These are phyloP conservation scores for Penicillium salamii DNA, from an alignment of 495 filamentous ascomycete genomes.

Conservation along the genomic window DNA sequence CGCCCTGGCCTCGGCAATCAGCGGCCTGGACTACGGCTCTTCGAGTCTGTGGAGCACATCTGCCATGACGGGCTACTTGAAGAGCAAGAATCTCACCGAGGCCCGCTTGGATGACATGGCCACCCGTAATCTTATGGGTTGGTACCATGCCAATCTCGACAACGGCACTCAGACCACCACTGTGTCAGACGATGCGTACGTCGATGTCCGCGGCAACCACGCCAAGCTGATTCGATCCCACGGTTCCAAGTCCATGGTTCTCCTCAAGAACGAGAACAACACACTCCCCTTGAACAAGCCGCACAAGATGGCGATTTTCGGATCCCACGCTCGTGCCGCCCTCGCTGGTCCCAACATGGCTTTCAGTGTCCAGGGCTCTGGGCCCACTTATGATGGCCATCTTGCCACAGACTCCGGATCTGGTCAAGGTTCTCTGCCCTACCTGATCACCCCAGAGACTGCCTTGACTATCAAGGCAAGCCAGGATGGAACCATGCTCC, in stretches of 20 bases:
- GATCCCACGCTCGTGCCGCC: constrained; percentile 59
- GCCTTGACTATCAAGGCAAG: constrained; percentile 56
- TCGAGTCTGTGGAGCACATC: constrained; percentile 17
- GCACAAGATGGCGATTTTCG: constrained; percentile 56
- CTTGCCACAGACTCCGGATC: constrained; percentile 20
- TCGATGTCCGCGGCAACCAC: constrained; percentile 56
- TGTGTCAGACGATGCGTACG: constrained; percentile 56
- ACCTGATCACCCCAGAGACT: constrained; percentile 53
- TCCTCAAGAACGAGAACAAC: constrained; percentile 58
- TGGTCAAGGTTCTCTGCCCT: constrained; percentile 39
- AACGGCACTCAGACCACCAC: constrained; percentile 60
- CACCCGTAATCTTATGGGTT: constrained; percentile 47
- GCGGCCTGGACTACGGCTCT: constrained; percentile 19
- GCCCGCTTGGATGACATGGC: constrained; percentile 56
- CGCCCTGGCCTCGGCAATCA: constrained; percentile 25
- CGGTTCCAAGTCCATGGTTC: constrained; percentile 51
- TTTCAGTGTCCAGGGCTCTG: constrained; percentile 31
- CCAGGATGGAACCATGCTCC: constrained; percentile 45
- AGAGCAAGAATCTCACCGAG: constrained; percentile 41
- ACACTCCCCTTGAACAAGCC: constrained; percentile 52
- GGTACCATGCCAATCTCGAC: constrained; percentile 53
- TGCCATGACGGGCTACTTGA: constrained; percentile 29
- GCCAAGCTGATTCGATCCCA: constrained; percentile 49
- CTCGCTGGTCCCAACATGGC: constrained; percentile 59
- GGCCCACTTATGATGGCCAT: constrained; percentile 41